Percentiles rank a stretch among this genome's conserved stretches.
These are phyloP conservation scores for Rutstroemia sydowiana DNA, from an alignment of 2,329 filamentous ascomycete genomes.

Conservation along the genomic window DNA sequence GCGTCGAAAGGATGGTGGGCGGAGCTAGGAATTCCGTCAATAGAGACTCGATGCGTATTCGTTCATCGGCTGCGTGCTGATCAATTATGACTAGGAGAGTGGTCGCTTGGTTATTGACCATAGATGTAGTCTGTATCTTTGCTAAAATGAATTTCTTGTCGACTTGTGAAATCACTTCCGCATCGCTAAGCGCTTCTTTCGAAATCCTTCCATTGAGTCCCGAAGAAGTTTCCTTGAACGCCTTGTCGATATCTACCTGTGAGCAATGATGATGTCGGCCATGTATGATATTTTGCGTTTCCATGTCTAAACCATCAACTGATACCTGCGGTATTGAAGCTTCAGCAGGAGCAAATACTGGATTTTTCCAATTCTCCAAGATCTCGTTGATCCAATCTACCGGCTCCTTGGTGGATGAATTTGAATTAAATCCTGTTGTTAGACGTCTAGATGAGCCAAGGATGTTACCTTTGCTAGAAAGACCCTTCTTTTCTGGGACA, in stretches of 20 bases:
- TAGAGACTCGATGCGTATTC: constrained; percentile 69
- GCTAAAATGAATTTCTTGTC: constrained; percentile 84
- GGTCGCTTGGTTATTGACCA: constrained; percentile 11
- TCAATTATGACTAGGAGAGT: constrained; percentile 67
- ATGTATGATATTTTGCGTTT: constrained; percentile 19
- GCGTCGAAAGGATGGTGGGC: constrained; percentile 1
- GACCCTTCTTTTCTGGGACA: constrained; percentile 22
- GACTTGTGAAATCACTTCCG: constrained; percentile 71
- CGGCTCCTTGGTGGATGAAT: constrained; percentile 25
- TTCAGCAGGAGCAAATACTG: constrained; percentile 55
- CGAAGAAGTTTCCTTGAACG: constrained; percentile 21
- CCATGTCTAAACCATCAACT: constrained; percentile 26
- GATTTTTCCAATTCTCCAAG: constrained; percentile 64
- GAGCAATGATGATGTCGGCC: constrained; percentile 23
- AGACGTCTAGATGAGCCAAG: background rate
- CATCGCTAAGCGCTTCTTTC: constrained; percentile 50
- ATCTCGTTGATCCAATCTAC: constrained; percentile 53
- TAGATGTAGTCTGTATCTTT: constrained; percentile 31
- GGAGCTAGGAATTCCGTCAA: constrained; percentile 48
- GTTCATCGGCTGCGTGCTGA: constrained; percentile 92
- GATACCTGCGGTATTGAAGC: constrained; percentile 38
- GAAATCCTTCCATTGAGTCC: constrained; percentile 46
- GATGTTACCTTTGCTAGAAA: background rate
- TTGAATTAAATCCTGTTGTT: background rate
- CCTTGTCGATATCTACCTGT: constrained; percentile 24